Evolutionary conservation across 805 yeast species (phyloP).

Genomic region (Nakazawaea populi): DNA sequence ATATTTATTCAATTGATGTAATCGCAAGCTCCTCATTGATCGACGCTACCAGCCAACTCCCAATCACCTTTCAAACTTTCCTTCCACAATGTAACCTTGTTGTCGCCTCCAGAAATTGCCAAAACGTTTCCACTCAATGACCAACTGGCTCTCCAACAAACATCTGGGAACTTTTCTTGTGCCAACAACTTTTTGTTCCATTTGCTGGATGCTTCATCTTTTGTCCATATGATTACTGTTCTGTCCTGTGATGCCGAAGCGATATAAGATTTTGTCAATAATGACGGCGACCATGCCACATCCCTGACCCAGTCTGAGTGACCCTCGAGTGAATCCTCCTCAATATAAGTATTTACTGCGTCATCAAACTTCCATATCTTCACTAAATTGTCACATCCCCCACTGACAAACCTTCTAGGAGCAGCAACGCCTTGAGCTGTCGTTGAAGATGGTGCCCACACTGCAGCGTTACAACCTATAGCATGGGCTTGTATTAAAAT

Average conservation of each 20-base stretch:
- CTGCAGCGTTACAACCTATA: conserved; percentile 89
- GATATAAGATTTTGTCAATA: conserved; percentile 78
- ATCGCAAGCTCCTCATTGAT: conserved; percentile 43
- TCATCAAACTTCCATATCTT: conserved; percentile 80
- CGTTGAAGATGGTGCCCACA: conserved; percentile 70
- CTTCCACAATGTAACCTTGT: conserved; percentile 93
- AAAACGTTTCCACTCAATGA: conserved; percentile 91
- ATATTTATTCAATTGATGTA: too few relatives aligned
- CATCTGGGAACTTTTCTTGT: conserved; percentile 87
- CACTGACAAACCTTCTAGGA: conserved; percentile 73
- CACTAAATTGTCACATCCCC: conserved; percentile 92
- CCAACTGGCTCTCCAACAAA: conserved; percentile 98
- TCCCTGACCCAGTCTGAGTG: conserved; percentile 99
- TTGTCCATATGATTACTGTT: conserved; percentile 93
- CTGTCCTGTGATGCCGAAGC: conserved; percentile 97
- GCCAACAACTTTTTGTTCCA: conserved; percentile 82
- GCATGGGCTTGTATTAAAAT: conserved; percentile 74
- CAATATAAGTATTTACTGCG: conserved; percentile 47
- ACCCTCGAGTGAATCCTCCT: conserved; percentile 78
- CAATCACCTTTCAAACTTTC: conserved; percentile 89
- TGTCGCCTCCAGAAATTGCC: conserved; percentile 95
- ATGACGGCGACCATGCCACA: conserved; percentile 96
- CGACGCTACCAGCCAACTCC: conserved; percentile 97
- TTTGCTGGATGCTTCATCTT: conserved; percentile 47
- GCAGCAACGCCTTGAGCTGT: conserved; percentile 23